Evolutionary conservation across 1,284 basidiomycete species (phyloP).

Genomic region (Salmacisia buchloeana): DNA sequence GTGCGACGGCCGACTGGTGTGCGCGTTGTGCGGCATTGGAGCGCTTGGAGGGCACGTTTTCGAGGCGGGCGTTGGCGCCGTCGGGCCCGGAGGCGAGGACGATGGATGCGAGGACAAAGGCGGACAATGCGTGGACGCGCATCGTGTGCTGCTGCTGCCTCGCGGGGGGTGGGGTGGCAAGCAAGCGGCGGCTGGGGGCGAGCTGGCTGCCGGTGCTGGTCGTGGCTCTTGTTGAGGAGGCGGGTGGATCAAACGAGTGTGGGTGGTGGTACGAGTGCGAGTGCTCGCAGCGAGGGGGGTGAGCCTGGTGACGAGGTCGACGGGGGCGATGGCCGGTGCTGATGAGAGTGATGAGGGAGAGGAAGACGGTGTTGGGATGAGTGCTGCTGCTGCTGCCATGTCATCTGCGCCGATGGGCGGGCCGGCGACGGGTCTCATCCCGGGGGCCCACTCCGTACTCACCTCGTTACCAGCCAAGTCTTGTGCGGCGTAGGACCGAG

Average conservation of each 20-base stretch:
- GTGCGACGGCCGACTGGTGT: too few relatives aligned
- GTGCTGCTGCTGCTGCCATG: too few relatives aligned
- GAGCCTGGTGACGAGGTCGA: neutral
- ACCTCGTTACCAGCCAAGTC: too few relatives aligned
- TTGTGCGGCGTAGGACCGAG: too few relatives aligned
- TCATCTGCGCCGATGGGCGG: too few relatives aligned
- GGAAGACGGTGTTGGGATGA: too few relatives aligned
- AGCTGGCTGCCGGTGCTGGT: too few relatives aligned
- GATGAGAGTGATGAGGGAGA: neutral
- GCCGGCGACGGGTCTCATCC: too few relatives aligned
- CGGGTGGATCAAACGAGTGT: conserved; percentile 8
- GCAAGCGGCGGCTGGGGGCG: neutral
- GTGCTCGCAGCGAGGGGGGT: neutral
- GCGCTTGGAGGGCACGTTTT: conserved; percentile 4
- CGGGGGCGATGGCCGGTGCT: neutral
- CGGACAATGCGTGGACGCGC: neutral
- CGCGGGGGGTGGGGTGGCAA: neutral
- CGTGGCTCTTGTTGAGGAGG: too few relatives aligned
- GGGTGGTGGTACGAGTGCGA: neutral
- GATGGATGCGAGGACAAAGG: conserved; percentile 9
- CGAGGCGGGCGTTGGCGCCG: neutral
- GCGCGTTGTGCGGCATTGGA: too few relatives aligned
- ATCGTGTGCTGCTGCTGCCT: too few relatives aligned
- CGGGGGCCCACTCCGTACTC: too few relatives aligned
- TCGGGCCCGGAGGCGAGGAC: neutral